Evolutionary conservation across 2,329 filamentous ascomycete species (phyloP), one percentile per base, ranked within the genome.

Genomic region (Monilinia fructigena): DNA sequence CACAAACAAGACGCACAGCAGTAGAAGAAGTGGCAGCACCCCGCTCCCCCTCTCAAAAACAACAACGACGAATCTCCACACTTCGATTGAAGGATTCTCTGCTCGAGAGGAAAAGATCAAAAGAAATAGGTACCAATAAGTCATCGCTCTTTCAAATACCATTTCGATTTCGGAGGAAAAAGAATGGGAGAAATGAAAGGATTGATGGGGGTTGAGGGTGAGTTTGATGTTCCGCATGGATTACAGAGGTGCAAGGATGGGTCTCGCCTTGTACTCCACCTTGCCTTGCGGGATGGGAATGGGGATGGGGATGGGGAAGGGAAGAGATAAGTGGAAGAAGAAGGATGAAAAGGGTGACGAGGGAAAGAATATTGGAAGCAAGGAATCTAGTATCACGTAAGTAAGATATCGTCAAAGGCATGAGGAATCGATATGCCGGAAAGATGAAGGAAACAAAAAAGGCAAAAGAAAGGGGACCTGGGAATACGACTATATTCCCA

Each of bases 201-300:
- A 55, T 38, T 63, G n/a, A 31, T 45, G 18, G 18, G 31, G 5
- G 28, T 45, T 63, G n/a, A 50, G 58, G 54, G 38, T 50, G 69
- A 72, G 73, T 67, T 77, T 70, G 70, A 82, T 89, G 69, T 89
- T 85, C 86, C 86, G 86, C 86, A 87, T 86, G 85, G 86, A 89
- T 89, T 89, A 89, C 86, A 89, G 85, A 88, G 86, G 82, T 75
- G 83, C 86, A 89, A 89, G 86, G 86, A 89, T 86, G 80, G 80
- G 77, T 86, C 86, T 89, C 85, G 85, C 86, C 86, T 89, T 89
- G 86, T 85, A 85, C 86, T 89, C 86, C 86, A 89, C 86, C 86
- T 86, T 83, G 85, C 85, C 86, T 85, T 86, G 86, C 86, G 86
- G 85, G 85, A 84, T 86, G 86, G 86, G 86, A 85, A 85, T n/a